Base-by-base conservation (phyloP, 2,329 filamentous ascomycete genomes). In the Beauveria scarabaeidicola region DNA sequence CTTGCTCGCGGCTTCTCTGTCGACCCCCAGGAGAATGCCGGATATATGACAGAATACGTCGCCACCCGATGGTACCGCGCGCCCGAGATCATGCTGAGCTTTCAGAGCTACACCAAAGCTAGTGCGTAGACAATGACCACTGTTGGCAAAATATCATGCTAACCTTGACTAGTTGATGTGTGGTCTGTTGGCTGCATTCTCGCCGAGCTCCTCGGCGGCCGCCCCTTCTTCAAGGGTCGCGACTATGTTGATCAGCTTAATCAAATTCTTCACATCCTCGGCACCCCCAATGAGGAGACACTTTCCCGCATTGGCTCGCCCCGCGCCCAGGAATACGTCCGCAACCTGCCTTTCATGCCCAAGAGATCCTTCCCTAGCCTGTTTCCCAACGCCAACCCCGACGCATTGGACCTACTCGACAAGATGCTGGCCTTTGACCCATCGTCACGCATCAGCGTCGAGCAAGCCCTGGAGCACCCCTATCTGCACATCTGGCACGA, bases 221-320 rank as follows among this genome's bases (percentile, higher is more conserved):
- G 95, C 62, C 94, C 94, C 47, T 99, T 99, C 82, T 97, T 99
- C 83, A 99, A 99, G 78, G 94, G 94, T 61, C 90, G 94, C 63
- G 94, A 99, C 78, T 99, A 99, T 70, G 94, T 99, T 74, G 94
- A 99, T 76, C 94, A 99, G 79, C 85, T 99, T 65, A 99, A 99
- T 81, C 94, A 99, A 77, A 99, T 99, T 70, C 83, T 99, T 59
- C 92, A 97, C 79, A 97, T 96, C 73, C 88, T 99, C 58, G 94
- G 94, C 64, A 99, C 93, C 1, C 94, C 94, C 44, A 96, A 93
- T 70, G 93, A 97, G 74, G 91, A 96, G 72, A 99, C 94, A 0
- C 82, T 99, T 21, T 87, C 85, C 27, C 90, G 94, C 65, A 99
- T 99, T 70, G 94, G 94, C 58, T 97, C 92, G 5, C 91, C 91